Conservation (phyloP, 225 moss, liverwort and hornwort genomes). For the Marchantia paleacea region DNA sequence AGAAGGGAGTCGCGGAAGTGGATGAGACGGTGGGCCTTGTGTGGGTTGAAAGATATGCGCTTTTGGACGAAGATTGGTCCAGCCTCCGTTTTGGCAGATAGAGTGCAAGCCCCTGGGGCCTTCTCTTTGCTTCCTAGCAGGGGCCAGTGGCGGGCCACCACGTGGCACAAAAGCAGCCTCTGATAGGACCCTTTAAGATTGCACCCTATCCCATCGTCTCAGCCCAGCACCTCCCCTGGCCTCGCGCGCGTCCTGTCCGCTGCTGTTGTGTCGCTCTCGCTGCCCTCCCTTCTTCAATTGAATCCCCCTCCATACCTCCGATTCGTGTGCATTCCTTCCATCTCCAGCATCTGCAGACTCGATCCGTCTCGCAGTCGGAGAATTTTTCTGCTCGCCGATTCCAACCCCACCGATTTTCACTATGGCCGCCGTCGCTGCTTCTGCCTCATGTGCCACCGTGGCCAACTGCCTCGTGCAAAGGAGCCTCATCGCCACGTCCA, state of each 20-base stretch:
- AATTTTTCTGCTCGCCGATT: not conserved
- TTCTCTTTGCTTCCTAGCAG: not conserved
- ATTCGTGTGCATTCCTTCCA: not conserved
- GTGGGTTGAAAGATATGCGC: slow-evolving; percentile 6
- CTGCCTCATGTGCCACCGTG: slow-evolving; percentile 35
- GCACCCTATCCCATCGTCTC: slow-evolving; percentile 14
- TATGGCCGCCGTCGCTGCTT: slow-evolving; percentile 53
- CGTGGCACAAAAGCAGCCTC: slow-evolving; percentile 3
- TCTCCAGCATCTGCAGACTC: not conserved
- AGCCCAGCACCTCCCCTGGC: not conserved
- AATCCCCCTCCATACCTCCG: not conserved
- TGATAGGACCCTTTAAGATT: not conserved
- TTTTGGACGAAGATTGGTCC: slow-evolving; percentile 12
- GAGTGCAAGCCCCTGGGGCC: not conserved
- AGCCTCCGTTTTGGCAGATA: not conserved
- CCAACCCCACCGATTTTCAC: not conserved
- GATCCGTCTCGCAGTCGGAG: not conserved
- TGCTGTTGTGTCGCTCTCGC: not conserved
- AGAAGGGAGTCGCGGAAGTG: not conserved
- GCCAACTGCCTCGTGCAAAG: slow-evolving; percentile 46
- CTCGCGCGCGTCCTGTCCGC: not conserved
- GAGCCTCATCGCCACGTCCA: slow-evolving; percentile 33
- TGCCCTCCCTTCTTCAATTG: not conserved
- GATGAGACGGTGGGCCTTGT: slow-evolving; percentile 4
- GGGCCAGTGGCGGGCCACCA: not conserved